Percentiles rank a stretch among this genome's conserved stretches.
These are phyloP conservation scores for Lathyrus aphaca DNA, from an alignment of 306 rosid genomes.

Conservation along the genomic window DNA sequence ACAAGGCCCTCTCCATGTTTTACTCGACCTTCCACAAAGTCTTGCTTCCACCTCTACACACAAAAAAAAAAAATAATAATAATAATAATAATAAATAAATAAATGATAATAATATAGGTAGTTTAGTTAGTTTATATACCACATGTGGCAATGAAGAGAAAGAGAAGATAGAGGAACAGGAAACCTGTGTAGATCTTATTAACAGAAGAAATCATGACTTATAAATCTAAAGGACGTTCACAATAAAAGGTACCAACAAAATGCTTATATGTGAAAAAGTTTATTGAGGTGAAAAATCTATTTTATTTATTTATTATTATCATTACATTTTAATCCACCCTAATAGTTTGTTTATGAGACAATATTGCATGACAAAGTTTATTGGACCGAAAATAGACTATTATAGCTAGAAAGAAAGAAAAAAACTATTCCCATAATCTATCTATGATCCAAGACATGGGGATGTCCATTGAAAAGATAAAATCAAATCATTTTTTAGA, in stretches of 20 bases:
- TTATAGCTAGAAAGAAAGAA: too few species aligned
- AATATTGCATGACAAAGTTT: neutral
- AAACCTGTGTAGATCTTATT: neutral
- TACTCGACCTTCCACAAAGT: neutral
- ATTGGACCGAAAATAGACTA: too few species aligned
- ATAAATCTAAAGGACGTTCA: neutral
- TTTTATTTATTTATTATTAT: neutral
- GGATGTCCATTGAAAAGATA: too few species aligned
- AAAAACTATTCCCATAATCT: too few species aligned
- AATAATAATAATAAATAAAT: neutral
- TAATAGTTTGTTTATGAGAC: neutral
- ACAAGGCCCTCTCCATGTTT: constrained; percentile 1
- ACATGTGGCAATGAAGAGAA: neutral
- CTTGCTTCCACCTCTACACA: neutral
- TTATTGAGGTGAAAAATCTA: too few species aligned
- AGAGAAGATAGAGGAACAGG: neutral
- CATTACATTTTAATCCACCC: neutral
- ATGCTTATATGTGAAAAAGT: neutral
- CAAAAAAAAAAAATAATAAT: neutral
- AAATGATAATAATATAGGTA: neutral
- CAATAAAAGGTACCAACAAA: neutral
- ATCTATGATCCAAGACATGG: too few species aligned
- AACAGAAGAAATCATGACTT: neutral
- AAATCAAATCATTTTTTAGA: too few species aligned
- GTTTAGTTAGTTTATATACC: neutral